phyloP scores from a whole-genome alignment of 2,329 filamentous ascomycete genomes.

The Fusarium sp. region DNA sequence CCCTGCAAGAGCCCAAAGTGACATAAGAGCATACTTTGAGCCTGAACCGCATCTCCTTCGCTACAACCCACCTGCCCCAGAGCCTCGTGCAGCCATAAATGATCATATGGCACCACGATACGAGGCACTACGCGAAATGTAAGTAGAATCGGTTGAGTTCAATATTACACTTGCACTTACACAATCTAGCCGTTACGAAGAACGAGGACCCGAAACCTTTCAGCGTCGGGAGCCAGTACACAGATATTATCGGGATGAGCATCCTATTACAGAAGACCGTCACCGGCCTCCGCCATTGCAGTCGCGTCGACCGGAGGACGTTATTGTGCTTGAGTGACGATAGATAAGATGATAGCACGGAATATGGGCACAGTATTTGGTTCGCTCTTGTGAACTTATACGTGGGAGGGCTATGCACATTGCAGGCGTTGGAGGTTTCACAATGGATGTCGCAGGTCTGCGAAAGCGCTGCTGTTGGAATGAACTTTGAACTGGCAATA shows the following conservation, averaged over 20 bases:
- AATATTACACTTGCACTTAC: slow-evolving; percentile 24
- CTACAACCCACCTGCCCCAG: slow-evolving; percentile 15
- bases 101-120: slow-evolving; percentile 20
- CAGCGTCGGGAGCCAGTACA: slow-evolving; percentile 33
- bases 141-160: slow-evolving; percentile 16
- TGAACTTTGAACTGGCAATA: slow-evolving; percentile 25
- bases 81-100: slow-evolving; percentile 28
- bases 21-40: slow-evolving; percentile 12
- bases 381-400: slow-evolving; percentile 2
- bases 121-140: slow-evolving; percentile 45
- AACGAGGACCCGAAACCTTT: slow-evolving; percentile 10
- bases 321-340: slow-evolving; percentile 51
- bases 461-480: slow-evolving; percentile 22
- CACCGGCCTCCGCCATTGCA: slow-evolving; percentile 36
- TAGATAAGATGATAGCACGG: not conserved
- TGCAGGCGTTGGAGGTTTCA: slow-evolving; percentile 31
- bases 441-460: slow-evolving; percentile 14
- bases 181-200: slow-evolving; percentile 28
- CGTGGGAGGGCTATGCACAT: not conserved
- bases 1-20: slow-evolving; percentile 8
- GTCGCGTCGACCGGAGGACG: slow-evolving; percentile 43
- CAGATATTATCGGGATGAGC: slow-evolving; percentile 32
- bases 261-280: slow-evolving; percentile 19
- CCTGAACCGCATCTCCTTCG: slow-evolving; percentile 20
- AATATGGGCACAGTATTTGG: not conserved